phyloP scores from a whole-genome alignment of 2,329 filamentous ascomycete species.

The Fusarium hainanense region DNA sequence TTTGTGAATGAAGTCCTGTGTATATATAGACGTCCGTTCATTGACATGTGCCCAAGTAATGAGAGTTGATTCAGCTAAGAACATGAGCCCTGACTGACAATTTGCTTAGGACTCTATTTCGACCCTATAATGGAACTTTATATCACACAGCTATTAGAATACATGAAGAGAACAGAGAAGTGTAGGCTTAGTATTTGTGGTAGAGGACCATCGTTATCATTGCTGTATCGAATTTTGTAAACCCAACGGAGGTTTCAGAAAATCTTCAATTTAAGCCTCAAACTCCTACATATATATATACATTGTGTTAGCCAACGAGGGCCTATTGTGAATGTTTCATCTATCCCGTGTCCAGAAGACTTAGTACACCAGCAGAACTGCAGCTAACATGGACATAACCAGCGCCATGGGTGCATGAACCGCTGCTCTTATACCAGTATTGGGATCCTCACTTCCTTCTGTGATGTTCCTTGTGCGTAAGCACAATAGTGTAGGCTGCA shows the following conservation, averaged over 20 bases:
- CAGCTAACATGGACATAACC: background rate
- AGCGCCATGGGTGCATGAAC: background rate
- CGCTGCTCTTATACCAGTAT: conserved; percentile 2
- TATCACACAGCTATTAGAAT: background rate
- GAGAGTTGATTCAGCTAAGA: background rate
- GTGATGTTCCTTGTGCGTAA: conserved; percentile 24
- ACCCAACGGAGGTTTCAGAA: background rate
- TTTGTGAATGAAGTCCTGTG: background rate
- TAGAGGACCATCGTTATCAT: background rate
- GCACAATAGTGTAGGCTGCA: conserved; percentile 18
- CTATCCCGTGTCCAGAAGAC: background rate
- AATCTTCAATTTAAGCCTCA: background rate
- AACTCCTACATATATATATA: background rate
- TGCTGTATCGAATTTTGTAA: background rate
- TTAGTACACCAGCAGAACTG: conserved; percentile 1
- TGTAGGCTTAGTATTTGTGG: background rate
- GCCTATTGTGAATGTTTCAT: background rate
- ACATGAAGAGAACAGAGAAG: background rate
- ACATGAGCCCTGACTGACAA: background rate
- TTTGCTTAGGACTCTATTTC: background rate
- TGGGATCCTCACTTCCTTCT: conserved; percentile 14
- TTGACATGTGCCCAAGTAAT: background rate
- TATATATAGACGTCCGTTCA: background rate
- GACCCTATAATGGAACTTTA: background rate
- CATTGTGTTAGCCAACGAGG: background rate